A percentile compares a stretch with the other conserved stretches of the same genome.
Evolutionary conservation across 2,329 filamentous ascomycete genomes (phyloP).

Genomic region (Juglanconis sp.): DNA sequence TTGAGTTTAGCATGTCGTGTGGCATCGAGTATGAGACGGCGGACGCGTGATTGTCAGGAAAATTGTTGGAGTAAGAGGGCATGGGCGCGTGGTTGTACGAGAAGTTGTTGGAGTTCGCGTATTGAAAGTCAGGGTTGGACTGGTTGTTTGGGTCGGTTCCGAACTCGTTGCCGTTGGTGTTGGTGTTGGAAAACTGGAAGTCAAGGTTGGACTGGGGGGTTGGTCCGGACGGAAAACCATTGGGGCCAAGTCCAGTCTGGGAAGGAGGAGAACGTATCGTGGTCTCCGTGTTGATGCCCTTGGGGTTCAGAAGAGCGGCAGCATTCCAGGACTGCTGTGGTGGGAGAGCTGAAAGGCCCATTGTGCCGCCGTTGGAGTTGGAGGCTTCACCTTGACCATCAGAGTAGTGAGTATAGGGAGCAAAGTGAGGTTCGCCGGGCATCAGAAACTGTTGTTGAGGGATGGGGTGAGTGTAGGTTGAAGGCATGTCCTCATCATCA

Average conservation of each 20-base stretch:
- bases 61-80: background rate
- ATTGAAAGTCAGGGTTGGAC: background rate
- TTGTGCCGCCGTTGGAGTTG: background rate
- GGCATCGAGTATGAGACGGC: background rate
- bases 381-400: conserved; percentile 26
- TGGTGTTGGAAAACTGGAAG: conserved; percentile 30
- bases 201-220: conserved; percentile 30
- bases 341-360: background rate
- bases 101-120: conserved; percentile 21
- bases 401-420: conserved; percentile 19
- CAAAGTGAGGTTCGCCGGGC: background rate
- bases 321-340: conserved; percentile 37
- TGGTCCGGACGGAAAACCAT: conserved; percentile 23
- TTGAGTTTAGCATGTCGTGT: background rate
- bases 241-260: conserved; percentile 21
- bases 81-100: background rate
- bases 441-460: background rate
- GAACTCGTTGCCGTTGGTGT: background rate
- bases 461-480: no score
- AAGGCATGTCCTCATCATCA: no score
- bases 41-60: background rate
- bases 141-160: background rate
- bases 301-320: conserved; percentile 39
- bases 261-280: conserved; percentile 24
- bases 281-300: conserved; percentile 26